These are phyloP conservation scores for Colletotrichum horii DNA, from an alignment of 2,329 filamentous ascomycete genomes.

Conservation along the genomic window DNA sequence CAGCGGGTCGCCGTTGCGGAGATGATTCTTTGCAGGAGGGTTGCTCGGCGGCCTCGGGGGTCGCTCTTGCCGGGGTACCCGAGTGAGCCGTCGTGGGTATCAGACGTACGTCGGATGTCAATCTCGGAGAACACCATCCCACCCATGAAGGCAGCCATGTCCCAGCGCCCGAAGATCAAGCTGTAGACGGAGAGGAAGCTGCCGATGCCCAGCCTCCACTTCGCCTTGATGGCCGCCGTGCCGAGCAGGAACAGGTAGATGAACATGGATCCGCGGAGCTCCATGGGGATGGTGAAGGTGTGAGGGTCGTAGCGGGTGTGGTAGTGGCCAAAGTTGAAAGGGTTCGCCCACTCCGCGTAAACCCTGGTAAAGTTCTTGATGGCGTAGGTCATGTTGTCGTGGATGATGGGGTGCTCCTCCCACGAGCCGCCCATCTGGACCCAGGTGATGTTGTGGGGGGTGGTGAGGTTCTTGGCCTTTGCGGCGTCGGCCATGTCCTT, in stretches of 20 bases:
- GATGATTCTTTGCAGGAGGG: slow-evolving; percentile 9
- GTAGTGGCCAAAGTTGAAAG: slow-evolving; percentile 43
- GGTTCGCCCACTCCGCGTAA: slow-evolving; percentile 45
- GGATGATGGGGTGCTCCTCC: slow-evolving; percentile 45
- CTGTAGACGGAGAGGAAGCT: slow-evolving; percentile 36
- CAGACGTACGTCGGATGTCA: slow-evolving; percentile 32
- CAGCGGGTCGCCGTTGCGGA: slow-evolving; percentile 29
- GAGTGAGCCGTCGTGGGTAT: slow-evolving; percentile 12
- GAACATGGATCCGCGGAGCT: slow-evolving; percentile 44
- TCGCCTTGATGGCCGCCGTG: slow-evolving; percentile 39
- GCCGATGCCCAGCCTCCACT: slow-evolving; percentile 36
- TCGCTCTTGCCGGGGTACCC: slow-evolving; percentile 19
- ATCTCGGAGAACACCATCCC: slow-evolving; percentile 41
- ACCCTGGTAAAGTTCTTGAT: slow-evolving; percentile 41
- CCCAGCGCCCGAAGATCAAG: slow-evolving; percentile 40
- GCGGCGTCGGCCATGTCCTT: background rate
- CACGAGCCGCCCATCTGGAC: slow-evolving; percentile 44
- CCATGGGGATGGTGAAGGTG: slow-evolving; percentile 47
- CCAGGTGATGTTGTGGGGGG: slow-evolving; percentile 34
- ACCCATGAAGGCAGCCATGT: slow-evolving; percentile 44
- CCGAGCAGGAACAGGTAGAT: slow-evolving; percentile 44
- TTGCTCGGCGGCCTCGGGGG: background rate
- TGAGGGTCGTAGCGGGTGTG: slow-evolving; percentile 46
- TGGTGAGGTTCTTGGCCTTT: slow-evolving; percentile 41
- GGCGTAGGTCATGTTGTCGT: slow-evolving; percentile 41